Evolutionary conservation across 1,139 yeast genomes (phyloP).

Genomic region (Chernovozyma aurita): DNA sequence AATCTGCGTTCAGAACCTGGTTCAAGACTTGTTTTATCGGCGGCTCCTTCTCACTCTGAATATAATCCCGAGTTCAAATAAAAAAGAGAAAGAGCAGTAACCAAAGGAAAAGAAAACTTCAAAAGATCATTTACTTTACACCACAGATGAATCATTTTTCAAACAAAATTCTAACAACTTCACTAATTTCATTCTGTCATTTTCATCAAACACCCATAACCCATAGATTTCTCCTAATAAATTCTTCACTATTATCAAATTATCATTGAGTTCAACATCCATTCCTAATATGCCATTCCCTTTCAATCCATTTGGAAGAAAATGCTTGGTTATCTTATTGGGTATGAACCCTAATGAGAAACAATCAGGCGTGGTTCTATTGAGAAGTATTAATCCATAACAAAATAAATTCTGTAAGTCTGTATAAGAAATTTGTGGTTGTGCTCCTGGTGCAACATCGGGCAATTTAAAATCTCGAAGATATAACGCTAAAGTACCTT

Average conservation of each 20-base stretch:
- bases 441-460: conserved; percentile 10
- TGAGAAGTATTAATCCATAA: conserved; percentile 74
- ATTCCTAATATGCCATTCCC: conserved; percentile 44
- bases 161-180: conserved; percentile 57
- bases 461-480: conserved; percentile 50
- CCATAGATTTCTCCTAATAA: conserved; percentile 80
- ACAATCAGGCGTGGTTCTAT: conserved; percentile 71
- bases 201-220: conserved; percentile 79
- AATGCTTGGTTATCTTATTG: conserved; percentile 42
- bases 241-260: conserved; percentile 74
- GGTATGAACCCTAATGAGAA: conserved; percentile 78
- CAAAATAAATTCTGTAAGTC: conserved; percentile 55
- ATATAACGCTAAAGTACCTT: conserved; percentile 80
- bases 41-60: too few relatives aligned
- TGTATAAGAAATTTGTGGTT: conserved; percentile 17
- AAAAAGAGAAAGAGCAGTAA: too few relatives aligned
- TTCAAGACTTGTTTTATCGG: too few relatives aligned
- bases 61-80: too few relatives aligned
- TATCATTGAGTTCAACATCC: conserved; percentile 76
- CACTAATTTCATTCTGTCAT: conserved; percentile 62
- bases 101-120: background rate
- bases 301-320: conserved; percentile 39
- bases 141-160: conserved; percentile 26
- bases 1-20: too few relatives aligned
- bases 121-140: too few relatives aligned